Evolutionary conservation across 345 rosid species (phyloP), one percentile per base, ranked within the genome.

Genomic region (Eucalyptus erythrocorys): DNA sequence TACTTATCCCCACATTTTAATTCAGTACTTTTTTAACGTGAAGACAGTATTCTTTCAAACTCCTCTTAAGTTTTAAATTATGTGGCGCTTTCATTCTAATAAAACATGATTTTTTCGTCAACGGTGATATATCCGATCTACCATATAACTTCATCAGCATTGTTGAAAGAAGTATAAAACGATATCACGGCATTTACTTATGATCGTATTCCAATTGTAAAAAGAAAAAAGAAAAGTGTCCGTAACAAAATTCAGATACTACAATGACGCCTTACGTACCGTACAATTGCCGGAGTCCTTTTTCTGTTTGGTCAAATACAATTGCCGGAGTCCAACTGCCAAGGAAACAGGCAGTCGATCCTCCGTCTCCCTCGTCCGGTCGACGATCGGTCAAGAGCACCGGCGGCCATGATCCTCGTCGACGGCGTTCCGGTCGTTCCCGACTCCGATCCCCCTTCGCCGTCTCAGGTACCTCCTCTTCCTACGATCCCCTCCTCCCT

Each of bases 351-450:
- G 57, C 26, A 21, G 57, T 51, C 57, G 10, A 51, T 13, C 16
- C 68, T 61, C 34, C 68, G 45, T 76, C 82, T 76, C 47, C 47
- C 12, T 37, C 82, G 27, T 40, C 42, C 82, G 45, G 24, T 37
- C 82, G 37, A 47, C 47, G 82, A 37, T 37, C 82, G 57, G 26
- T 51, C 26, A 51, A 51, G 26, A 21, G 57, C 26, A 22, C 22
- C 43, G 7, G 19, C 10, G 30, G 45, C 42, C 61, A 86, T 86
- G 87, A 86, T 86, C 64, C 43, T 86, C 45, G 87, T 86, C 43
- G 87, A 86, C 11, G 87, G 87, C 66, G 66, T n/a, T 15, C 59
- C 87, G 30, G 24, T 86, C 87, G 66, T 7, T 86, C 66, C 86
- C 53, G 86, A 13, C 10, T 45, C 86, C 86, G 53, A 14, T 47